phyloP scores from a whole-genome alignment of 2,329 filamentous ascomycete genomes.

The Fusarium stilboides region DNA sequence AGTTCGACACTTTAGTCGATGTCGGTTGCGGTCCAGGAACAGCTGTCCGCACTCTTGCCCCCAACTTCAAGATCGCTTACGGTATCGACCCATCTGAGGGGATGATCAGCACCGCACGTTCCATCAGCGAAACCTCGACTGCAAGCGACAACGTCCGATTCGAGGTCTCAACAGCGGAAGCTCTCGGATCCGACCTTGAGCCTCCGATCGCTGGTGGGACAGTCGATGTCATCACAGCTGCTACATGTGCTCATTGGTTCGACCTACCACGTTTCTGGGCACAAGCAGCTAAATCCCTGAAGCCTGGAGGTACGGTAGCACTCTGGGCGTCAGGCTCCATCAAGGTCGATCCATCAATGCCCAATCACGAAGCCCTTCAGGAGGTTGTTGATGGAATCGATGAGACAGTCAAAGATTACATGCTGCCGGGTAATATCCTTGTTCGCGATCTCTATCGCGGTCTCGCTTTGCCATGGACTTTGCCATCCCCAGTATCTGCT shows the following conservation, averaged over 20 bases:
- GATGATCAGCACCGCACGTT: slow-evolving; percentile 5
- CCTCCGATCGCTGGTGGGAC: background rate
- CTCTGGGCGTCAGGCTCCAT: background rate
- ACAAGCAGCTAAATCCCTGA: background rate
- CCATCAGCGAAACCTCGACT: background rate
- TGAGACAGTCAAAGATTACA: slow-evolving; percentile 1
- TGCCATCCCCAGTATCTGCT: background rate
- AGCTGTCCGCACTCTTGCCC: slow-evolving; percentile 2
- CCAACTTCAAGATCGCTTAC: background rate
- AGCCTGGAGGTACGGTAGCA: background rate
- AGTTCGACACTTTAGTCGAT: background rate
- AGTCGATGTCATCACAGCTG: slow-evolving; percentile 8
- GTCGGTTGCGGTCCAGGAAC: slow-evolving; percentile 15
- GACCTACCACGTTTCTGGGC: slow-evolving; percentile 4
- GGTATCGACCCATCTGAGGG: slow-evolving; percentile 4
- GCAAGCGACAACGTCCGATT: background rate
- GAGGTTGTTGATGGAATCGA: background rate
- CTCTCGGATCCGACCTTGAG: slow-evolving; percentile 1
- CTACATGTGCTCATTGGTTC: slow-evolving; percentile 15
- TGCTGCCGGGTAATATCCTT: background rate
- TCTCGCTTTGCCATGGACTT: background rate
- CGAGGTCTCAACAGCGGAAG: background rate
- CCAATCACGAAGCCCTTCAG: background rate
- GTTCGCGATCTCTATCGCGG: background rate
- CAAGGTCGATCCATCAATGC: background rate